These are phyloP conservation scores for Aspergillus nomiae DNA, from an alignment of 2,329 filamentous ascomycete genomes.

Conservation along the genomic window DNA sequence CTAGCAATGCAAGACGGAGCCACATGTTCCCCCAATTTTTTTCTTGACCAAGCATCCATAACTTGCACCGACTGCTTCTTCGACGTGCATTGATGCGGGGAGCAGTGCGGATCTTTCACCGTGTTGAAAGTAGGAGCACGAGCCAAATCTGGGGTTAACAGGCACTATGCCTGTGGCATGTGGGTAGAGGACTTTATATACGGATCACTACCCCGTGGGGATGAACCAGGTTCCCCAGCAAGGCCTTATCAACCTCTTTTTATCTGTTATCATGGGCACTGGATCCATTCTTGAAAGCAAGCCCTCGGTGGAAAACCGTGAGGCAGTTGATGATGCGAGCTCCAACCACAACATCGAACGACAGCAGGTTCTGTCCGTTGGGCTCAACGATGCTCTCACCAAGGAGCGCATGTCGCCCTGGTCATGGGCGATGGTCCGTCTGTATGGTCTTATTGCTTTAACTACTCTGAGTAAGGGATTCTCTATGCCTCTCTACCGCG, in stretches of 20 bases:
- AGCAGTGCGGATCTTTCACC: constrained; percentile 5
- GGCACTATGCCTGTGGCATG: neutral
- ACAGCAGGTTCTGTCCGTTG: constrained; percentile 10
- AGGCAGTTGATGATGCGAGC: constrained; percentile 5
- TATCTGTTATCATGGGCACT: neutral
- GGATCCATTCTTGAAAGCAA: neutral
- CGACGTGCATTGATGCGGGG: constrained; percentile 1
- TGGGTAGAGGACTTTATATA: constrained; percentile 2
- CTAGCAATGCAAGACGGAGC: neutral
- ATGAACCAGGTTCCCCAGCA: neutral
- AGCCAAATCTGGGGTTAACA: constrained; percentile 9
- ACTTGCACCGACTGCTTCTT: neutral
- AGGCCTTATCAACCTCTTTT: neutral
- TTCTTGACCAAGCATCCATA: neutral
- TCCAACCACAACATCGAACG: constrained; percentile 1
- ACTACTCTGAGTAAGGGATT: constrained; percentile 9
- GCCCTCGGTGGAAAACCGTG: constrained; percentile 9
- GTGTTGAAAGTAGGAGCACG: constrained; percentile 1
- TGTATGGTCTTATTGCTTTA: constrained; percentile 10
- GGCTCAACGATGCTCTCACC: constrained; percentile 11
- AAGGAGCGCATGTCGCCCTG: constrained; percentile 13
- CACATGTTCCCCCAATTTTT: neutral
- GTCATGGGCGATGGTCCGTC: constrained; percentile 9
- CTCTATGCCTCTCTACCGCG: neutral
- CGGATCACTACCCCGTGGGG: constrained; percentile 2